Base-by-base conservation (phyloP, 2,329 filamentous ascomycete genomes). In the Simplicillium sp. region DNA sequence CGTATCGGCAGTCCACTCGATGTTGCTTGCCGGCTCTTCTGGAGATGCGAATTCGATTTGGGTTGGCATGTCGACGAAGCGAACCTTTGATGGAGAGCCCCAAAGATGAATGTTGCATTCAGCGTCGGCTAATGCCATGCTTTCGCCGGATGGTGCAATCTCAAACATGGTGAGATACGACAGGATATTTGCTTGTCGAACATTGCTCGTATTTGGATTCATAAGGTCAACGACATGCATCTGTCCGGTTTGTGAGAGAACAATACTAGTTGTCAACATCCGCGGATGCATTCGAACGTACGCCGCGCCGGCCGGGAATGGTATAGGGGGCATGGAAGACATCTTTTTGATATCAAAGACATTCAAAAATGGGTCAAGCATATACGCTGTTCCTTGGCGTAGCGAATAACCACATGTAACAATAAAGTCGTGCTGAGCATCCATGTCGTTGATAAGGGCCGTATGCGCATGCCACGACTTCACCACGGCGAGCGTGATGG, bases 261-360 rank as follows among this genome's bases (percentile, higher is more conserved):
- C 87, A 45, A 98, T 89, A 53, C 87, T 90, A 0, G 94, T 97
- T 1, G 92, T 96, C 15, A 88, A 83, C 76, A 98, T 85, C 52
- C 88, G 83, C 1, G 94, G 92, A 59, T 98, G 92, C 84, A 98
- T 92, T 44, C 92, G 82, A 34, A 96, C 89, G 65, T 88, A 94
- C 29, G 92, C 90, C 31, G 90, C 92, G 9, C 92, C 88, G 3
- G 88, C 84, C 43, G 92, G 90, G 50, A 84, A 98, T 1, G 92
- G 87, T 34, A 98, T 90, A 0, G 92, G 92, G 4, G 87, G 84
- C 56, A 96, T 77, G 16, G 88, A 87, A 14, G 79, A 76, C 66
- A 96, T 76, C 36, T 87, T 92, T 64, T 95, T 95, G 36, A 98
- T 72, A 55, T 97, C 90, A 55, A 94, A 97, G 29, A 97, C 88